Evolutionary conservation across 1,139 yeast genomes (phyloP), one percentile per base, ranked within the genome.

Genomic region (Candida glucosophila): DNA sequence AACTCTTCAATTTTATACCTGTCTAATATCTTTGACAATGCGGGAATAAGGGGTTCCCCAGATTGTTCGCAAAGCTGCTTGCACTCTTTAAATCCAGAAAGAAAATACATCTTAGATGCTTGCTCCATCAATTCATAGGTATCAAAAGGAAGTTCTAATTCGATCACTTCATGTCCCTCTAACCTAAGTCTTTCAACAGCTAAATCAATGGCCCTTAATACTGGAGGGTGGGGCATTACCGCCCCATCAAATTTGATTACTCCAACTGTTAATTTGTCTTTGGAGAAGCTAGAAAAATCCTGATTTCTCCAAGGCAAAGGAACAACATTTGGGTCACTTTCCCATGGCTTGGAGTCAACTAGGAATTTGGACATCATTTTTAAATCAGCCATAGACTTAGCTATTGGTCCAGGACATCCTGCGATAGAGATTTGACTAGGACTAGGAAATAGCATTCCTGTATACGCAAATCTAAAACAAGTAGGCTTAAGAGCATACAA

Each of bases 11-110:
- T 19, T 6, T 19, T 9, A 9, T 6, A 19, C 9, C 20, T 19
- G 12, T 19, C 20, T 19, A 19, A 19, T 6, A 19, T 9, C 20
- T 19, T 19, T 41, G 20, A 52, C 52, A 37, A 61, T 55, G 14
- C 47, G 38, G 49, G 17, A 29, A 41, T 28, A 38, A 40, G 20
- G 9, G 51, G 51, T 22, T 46, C 51, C 2, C 43, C 43, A 4
- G 47, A 41, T 5, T 24, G 27, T 9, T 25, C 19, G 35, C 28
- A 5, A 44, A 3, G 67, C 47, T 2, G 69, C 73, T 41, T 73
- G 77, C 29, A 70, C 49, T 46, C 48, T n/a, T 36, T 31, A 7
- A 44, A 49, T 8, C 51, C 51, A 33, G 44, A 49, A 22, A 42
- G 47, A 25, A 43, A 43, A 28, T 41, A 46, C 12, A 44, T 27